Evolutionary conservation across 169 alveolate genomes (phyloP).

Genomic region (Cryptosporidium ubiquitum): DNA sequence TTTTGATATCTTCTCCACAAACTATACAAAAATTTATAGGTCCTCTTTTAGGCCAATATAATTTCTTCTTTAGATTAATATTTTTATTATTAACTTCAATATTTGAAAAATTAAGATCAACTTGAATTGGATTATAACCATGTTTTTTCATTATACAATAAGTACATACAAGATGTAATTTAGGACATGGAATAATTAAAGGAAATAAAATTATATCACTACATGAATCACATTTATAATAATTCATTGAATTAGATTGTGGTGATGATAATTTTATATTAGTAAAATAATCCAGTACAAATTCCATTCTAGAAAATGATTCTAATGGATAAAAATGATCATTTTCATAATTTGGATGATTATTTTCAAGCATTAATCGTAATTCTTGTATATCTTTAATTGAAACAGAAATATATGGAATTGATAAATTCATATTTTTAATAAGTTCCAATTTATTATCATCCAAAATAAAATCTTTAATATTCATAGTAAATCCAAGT

Average conservation of each 20-base stretch:
- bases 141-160: slow-evolving; percentile 38
- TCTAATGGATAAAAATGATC: slow-evolving; percentile 12
- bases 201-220: slow-evolving; percentile 14
- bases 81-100: not conserved
- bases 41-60: slow-evolving; percentile 43
- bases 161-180: slow-evolving; percentile 39
- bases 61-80: not conserved
- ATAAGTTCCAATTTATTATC: slow-evolving; percentile 24
- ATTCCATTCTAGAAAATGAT: slow-evolving; percentile 18
- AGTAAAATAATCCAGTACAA: slow-evolving; percentile 17
- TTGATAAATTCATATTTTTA: slow-evolving; percentile 14
- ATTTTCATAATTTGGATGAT: slow-evolving; percentile 40
- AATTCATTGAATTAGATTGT: not conserved
- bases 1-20: slow-evolving; percentile 18
- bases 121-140: slow-evolving; percentile 35
- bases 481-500: slow-evolving; percentile 59
- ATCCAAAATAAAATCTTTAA: slow-evolving; percentile 45
- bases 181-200: slow-evolving; percentile 47
- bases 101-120: not conserved
- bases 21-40: slow-evolving; percentile 14
- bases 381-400: slow-evolving; percentile 8
- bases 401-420: slow-evolving; percentile 23
- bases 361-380: slow-evolving; percentile 24
- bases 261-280: not conserved
- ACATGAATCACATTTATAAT: slow-evolving; percentile 56